Evolutionary conservation across 306 rosid species (phyloP).

Genomic region (Prunus persica): Prunus_persica_NCBIv2 NC_034014.1:14986501-14987000

Average conservation of each 20-base stretch:
- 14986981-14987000: conserved; percentile 85
- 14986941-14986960: conserved; percentile 93
- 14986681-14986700: conserved; percentile 85
- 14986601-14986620: conserved; percentile 78
- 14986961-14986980: conserved; percentile 90
- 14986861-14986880: conserved; percentile 85
- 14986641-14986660: conserved; percentile 84
- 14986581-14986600: conserved; percentile 84
- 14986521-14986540: conserved; percentile 26
- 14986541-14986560: conserved; percentile 34
- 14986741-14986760: conserved; percentile 93
- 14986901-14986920: conserved; percentile 89
- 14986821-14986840: conserved; percentile 83
- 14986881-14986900: conserved; percentile 94
- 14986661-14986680: conserved; percentile 92
- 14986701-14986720: conserved; percentile 84
- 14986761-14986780: conserved; percentile 94
- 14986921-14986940: conserved; percentile 94
- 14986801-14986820: conserved; percentile 88
- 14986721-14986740: conserved; percentile 93
- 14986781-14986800: conserved; percentile 95
- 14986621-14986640: conserved; percentile 84
- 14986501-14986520: conserved; percentile 13
- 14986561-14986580: conserved; percentile 76
- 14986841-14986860: conserved; percentile 70